phyloP scores from a whole-genome alignment of 208 protist genomes.

The Porcisia hertigi region DNA sequence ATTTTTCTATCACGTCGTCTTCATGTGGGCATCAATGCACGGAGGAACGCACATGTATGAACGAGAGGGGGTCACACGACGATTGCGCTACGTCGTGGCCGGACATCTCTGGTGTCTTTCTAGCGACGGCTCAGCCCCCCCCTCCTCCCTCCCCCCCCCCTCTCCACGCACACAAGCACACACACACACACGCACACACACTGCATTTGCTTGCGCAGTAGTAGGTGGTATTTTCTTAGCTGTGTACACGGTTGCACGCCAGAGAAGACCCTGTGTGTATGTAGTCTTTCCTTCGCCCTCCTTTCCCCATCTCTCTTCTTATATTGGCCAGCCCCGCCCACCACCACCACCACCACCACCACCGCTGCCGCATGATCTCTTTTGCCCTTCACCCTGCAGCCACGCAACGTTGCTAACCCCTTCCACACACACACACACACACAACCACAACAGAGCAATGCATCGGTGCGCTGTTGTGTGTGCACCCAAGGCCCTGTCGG shows the following conservation, averaged over 20 bases:
- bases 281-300: neutral
- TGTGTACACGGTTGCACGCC: neutral
- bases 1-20: too few relatives aligned
- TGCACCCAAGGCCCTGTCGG: slow-evolving; percentile 48
- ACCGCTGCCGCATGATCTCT: neutral
- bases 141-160: too few relatives aligned
- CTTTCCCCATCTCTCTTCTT: neutral
- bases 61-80: too few relatives aligned
- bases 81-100: too few relatives aligned
- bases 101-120: too few relatives aligned
- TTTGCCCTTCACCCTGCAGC: neutral
- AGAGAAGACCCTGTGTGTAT: neutral
- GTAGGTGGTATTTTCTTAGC: neutral
- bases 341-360: neutral
- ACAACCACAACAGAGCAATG: slow-evolving; percentile 7
- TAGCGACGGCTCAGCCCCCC: too few relatives aligned
- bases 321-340: too few relatives aligned
- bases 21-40: too few relatives aligned
- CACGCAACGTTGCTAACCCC: neutral
- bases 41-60: neutral
- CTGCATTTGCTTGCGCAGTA: neutral
- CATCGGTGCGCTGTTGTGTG: slow-evolving; percentile 5
- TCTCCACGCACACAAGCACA: too few relatives aligned
- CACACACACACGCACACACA: too few relatives aligned
- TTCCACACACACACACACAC: neutral